Conservation (phyloP, 495 filamentous ascomycete species). For the Penicillium malachiteum region DNA sequence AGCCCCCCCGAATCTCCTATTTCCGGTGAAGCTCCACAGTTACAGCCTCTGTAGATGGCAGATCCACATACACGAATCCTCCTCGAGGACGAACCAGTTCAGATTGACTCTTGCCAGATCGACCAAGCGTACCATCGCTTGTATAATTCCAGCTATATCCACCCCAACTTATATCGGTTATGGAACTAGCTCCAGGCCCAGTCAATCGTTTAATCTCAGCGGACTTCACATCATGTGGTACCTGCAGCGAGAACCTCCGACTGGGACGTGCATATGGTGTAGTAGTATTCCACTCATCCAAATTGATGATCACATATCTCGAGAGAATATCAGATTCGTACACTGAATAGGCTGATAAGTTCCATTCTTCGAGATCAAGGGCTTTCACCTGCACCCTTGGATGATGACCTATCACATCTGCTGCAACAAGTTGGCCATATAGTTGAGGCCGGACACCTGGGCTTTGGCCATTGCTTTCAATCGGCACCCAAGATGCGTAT, state of each 20-base stretch:
- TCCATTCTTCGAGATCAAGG: constrained; percentile 5
- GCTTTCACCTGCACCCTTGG: constrained; percentile 9
- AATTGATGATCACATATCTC: constrained; percentile 17
- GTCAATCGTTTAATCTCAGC: constrained; percentile 11
- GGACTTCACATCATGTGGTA: background rate
- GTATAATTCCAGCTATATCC: constrained; percentile 19
- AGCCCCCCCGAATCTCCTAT: background rate
- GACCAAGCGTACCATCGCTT: constrained; percentile 10
- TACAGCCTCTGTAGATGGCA: constrained; percentile 9
- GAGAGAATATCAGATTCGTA: constrained; percentile 13
- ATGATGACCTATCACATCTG: constrained; percentile 16
- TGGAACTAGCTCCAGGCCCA: constrained; percentile 14
- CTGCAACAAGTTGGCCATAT: constrained; percentile 16
- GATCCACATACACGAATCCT: background rate
- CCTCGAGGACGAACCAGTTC: background rate
- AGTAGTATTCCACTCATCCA: constrained; percentile 19
- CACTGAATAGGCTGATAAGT: constrained; percentile 14
- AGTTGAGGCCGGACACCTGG: constrained; percentile 12
- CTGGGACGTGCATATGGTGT: constrained; percentile 13
- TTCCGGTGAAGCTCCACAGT: constrained; percentile 5
- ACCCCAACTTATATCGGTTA: constrained; percentile 11
- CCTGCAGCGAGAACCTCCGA: constrained; percentile 3
- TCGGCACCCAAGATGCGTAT: constrained; percentile 15
- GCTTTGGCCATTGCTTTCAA: constrained; percentile 7
- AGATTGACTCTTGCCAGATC: background rate